Evolutionary conservation across 2,329 filamentous ascomycete genomes (phyloP), one percentile per base, ranked within the genome.

Genomic region (Paracorniculantispora psalliotae): DNA sequence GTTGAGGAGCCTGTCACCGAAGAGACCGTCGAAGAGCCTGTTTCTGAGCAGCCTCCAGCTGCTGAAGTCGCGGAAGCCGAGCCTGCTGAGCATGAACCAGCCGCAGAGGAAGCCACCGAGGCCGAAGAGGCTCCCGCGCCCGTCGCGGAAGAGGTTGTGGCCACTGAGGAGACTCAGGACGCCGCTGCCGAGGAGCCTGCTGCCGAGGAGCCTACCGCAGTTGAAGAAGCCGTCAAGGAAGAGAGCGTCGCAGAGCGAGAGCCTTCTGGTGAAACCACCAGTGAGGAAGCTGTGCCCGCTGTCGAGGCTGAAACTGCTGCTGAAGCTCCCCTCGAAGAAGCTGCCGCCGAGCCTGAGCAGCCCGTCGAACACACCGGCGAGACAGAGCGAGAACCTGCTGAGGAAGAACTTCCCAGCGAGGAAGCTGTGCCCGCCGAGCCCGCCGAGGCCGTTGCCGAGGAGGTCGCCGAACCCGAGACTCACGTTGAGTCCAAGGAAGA

Each of bases 171-270:
- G 6, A 33, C 30, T 13, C 12, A 6, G 41, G 61, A 63, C 53
- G 54, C 59, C 35, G 17, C 55, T 41, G 52, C 46, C 51, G 67
- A 72, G 59, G 71, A 82, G 72, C 71, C 69, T 64, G 64, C 67
- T 60, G 75, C 75, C 62, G 75, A 8, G 37, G 30, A 33, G 30
- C 30, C 30, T 33, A 17, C 37, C 37, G 13, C 37, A 19, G 37
- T 13, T 41, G 37, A 15, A 5, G 37, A 41, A 25, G 19, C 43
- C 19, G 21, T 23, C 43, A 13, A 46, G 43, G 5, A 46, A 46
- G 43, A 46, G 7, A 43, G 39, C 23, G 43, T 10, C n/a, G 43
- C 43, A 41, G 37, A 41, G 37, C 37, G 37, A 46, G n/a, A 23
- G 19, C 19, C 21, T 46, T 12, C 43, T 46, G 43, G 21, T 23